phyloP scores from a whole-genome alignment of 306 rosid genomes.

The Ormosia emarginata region DNA sequence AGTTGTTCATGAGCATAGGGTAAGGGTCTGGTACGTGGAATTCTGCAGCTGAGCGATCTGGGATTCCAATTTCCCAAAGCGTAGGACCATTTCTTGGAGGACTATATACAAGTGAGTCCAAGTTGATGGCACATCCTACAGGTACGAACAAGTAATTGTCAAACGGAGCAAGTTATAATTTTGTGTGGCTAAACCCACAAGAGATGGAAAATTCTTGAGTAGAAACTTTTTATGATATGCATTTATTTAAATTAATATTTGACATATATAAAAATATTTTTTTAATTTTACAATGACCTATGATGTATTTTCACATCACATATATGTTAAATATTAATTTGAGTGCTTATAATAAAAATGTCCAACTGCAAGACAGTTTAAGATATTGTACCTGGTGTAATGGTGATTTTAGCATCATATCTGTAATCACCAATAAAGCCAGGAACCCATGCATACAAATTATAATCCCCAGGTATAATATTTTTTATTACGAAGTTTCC shows the following conservation, averaged over 20 bases:
- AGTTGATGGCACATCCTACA: constrained; percentile 37
- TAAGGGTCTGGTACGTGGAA: constrained; percentile 57
- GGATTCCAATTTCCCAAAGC: constrained; percentile 85
- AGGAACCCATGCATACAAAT: constrained; percentile 75
- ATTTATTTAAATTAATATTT: too few species aligned
- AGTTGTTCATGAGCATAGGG: constrained; percentile 39
- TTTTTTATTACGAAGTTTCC: constrained; percentile 57
- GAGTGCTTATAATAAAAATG: neutral
- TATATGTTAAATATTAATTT: too few species aligned
- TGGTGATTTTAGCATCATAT: constrained; percentile 34
- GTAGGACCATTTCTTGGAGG: constrained; percentile 87
- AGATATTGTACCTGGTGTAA: constrained; percentile 42
- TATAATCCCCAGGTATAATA: constrained; percentile 59
- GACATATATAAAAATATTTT: neutral
- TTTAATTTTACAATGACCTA: too few species aligned
- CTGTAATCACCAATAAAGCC: constrained; percentile 74
- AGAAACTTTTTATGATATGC: neutral
- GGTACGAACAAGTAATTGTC: neutral
- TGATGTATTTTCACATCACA: too few species aligned
- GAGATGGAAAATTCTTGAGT: neutral
- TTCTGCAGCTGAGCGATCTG: constrained; percentile 77
- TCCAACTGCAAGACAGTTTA: neutral
- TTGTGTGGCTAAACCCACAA: neutral
- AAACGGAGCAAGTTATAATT: neutral
- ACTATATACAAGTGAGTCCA: constrained; percentile 38